Evolutionary conservation across 208 protist species (phyloP).

Genomic region (Phytomonas sp.): DNA sequence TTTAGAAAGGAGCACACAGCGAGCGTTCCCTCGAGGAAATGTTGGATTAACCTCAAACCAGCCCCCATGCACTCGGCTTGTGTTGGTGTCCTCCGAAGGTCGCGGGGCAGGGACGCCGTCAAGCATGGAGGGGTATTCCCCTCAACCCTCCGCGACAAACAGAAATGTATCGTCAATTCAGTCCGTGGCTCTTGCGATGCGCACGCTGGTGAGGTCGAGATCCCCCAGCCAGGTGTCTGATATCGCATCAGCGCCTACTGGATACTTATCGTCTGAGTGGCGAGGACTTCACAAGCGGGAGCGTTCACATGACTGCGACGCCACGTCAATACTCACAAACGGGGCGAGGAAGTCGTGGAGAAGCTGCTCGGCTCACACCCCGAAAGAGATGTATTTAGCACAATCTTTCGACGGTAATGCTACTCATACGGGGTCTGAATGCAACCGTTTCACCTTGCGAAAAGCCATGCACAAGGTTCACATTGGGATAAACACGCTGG

Average conservation of each 20-base stretch:
- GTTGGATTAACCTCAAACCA: not conserved
- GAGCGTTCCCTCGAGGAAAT: not conserved
- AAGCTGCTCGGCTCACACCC: not conserved
- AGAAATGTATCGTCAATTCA: not conserved
- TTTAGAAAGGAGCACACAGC: not conserved
- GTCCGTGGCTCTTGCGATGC: not conserved
- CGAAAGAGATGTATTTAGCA: not conserved
- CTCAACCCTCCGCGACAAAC: not conserved
- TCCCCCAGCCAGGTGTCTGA: not conserved
- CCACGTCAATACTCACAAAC: not conserved
- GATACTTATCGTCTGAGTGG: not conserved
- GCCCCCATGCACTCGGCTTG: not conserved
- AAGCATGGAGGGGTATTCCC: not conserved
- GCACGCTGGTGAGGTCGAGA: not conserved
- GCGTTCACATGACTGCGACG: not conserved
- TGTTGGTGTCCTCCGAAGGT: not conserved
- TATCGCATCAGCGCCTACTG: not conserved
- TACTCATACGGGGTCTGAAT: not conserved
- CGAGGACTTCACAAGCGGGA: not conserved
- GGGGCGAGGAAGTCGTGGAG: not conserved
- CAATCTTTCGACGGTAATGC: not conserved
- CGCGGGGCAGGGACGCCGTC: not conserved
- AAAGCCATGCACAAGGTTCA: slow-evolving; percentile 11
- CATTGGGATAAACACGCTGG: slow-evolving; percentile 20
- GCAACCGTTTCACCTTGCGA: not conserved